Percentiles rank a stretch among this genome's conserved stretches.
Conservation (phyloP, 164 flowering plant species). For the Vitis labrusca region DNA sequence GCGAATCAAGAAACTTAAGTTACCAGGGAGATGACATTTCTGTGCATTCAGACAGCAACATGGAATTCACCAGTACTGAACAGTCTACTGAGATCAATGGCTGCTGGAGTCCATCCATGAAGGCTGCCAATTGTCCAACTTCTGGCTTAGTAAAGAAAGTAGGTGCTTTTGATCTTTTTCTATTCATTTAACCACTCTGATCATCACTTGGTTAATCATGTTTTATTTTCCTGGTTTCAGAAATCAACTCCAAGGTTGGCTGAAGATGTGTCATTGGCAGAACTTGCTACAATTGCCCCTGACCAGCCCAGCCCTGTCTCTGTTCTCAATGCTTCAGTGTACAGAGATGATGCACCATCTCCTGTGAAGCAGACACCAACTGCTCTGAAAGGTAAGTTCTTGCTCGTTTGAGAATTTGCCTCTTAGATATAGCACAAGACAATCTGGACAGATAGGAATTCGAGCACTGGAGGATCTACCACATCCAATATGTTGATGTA, state of each 20-base stretch:
- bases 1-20: conserved; percentile 49
- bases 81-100: conserved; percentile 29
- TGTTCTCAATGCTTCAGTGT: conserved; percentile 38
- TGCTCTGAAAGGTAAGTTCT: conserved; percentile 26
- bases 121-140: conserved; percentile 14
- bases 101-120: conserved; percentile 28
- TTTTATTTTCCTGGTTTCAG: conserved; percentile 21
- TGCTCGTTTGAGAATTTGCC: not conserved
- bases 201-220: not conserved
- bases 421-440: not conserved
- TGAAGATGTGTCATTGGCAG: conserved; percentile 30
- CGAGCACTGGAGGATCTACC: too few species aligned
- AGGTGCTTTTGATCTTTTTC: conserved; percentile 9
- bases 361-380: conserved; percentile 28
- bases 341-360: conserved; percentile 36
- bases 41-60: conserved; percentile 39
- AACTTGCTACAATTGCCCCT: conserved; percentile 30
- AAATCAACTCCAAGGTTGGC: conserved; percentile 18
- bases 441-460: too few species aligned
- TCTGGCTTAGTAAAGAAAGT: conserved; percentile 24
- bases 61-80: conserved; percentile 39
- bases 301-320: conserved; percentile 64
- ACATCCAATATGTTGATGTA: too few species aligned
- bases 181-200: not conserved
- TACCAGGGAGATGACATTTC: conserved; percentile 49